These are phyloP conservation scores for Alternaria longipes DNA, from an alignment of 2,329 filamentous ascomycete genomes.

Conservation along the genomic window DNA sequence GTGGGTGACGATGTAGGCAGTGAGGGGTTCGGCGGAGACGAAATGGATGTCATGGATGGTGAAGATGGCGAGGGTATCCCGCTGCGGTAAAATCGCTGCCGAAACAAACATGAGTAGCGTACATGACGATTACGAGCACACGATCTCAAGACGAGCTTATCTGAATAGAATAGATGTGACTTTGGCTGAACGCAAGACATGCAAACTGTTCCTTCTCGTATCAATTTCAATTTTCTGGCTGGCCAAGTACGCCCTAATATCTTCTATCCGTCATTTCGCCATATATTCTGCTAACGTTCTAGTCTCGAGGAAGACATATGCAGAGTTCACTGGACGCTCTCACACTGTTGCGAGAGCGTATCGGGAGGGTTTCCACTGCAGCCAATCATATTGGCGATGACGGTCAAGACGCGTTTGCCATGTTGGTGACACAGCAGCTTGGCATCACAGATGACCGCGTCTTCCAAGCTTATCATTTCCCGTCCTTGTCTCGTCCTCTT, in stretches of 20 bases:
- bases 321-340: background rate
- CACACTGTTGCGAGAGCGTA: background rate
- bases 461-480: background rate
- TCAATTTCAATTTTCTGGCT: background rate
- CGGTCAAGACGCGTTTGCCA: background rate
- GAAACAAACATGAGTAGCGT: background rate
- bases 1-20: conserved; percentile 50
- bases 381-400: background rate
- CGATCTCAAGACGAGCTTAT: background rate
- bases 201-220: background rate
- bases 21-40: conserved; percentile 38
- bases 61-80: conserved; percentile 19
- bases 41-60: conserved; percentile 14
- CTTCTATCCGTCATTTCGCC: background rate
- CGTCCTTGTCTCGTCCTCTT: background rate
- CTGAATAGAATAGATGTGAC: background rate
- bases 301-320: background rate
- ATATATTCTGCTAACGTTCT: background rate
- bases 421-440: background rate
- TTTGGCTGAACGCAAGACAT: background rate
- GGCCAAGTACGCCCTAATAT: background rate
- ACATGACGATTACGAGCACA: background rate
- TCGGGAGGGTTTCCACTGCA: background rate
- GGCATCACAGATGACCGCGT: background rate
- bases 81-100: background rate